Percentiles rank a stretch among this genome's conserved stretches.
Evolutionary conservation across 2,329 filamentous ascomycete genomes (phyloP).

Genomic region (Penicillium sp.): DNA sequence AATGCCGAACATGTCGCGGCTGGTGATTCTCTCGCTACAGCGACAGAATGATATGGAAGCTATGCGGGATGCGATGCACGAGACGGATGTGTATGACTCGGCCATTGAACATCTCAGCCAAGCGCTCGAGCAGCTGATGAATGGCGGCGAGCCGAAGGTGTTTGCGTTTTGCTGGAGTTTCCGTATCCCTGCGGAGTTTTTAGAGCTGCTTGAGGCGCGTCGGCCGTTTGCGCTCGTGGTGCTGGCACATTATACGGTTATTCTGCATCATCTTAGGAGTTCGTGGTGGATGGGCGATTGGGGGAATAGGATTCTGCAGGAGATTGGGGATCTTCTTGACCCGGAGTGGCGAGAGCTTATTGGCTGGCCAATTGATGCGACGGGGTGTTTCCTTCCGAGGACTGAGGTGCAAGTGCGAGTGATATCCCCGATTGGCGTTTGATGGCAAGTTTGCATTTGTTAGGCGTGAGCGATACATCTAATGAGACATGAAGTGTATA

Average conservation of each 20-base stretch:
- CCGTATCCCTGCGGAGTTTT: slow-evolving; percentile 60
- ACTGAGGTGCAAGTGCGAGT: background rate
- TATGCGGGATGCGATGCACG: slow-evolving; percentile 22
- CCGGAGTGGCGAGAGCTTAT: slow-evolving; percentile 29
- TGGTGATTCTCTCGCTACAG: slow-evolving; percentile 29
- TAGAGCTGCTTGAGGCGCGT: slow-evolving; percentile 42
- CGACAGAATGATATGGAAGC: slow-evolving; percentile 26
- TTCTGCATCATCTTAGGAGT: slow-evolving; percentile 58
- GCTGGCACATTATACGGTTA: slow-evolving; percentile 45
- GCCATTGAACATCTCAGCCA: slow-evolving; percentile 29
- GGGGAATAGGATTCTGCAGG: slow-evolving; percentile 63
- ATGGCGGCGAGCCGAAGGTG: slow-evolving; percentile 29
- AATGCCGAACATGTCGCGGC: slow-evolving; percentile 36
- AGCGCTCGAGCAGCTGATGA: slow-evolving; percentile 30
- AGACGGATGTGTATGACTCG: slow-evolving; percentile 26
- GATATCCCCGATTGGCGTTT: background rate
- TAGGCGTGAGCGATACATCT: background rate
- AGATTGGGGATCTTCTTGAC: slow-evolving; percentile 44
- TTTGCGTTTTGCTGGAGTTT: slow-evolving; percentile 58
- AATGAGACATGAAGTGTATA: slow-evolving; percentile 8
- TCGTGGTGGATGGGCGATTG: slow-evolving; percentile 71
- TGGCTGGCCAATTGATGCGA: slow-evolving; percentile 36
- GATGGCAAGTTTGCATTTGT: background rate
- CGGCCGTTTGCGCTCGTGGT: slow-evolving; percentile 44
- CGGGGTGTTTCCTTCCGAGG: slow-evolving; percentile 27